Conservation (phyloP, 129 eudicot genomes). For the Centaurea solstitialis region DNA sequence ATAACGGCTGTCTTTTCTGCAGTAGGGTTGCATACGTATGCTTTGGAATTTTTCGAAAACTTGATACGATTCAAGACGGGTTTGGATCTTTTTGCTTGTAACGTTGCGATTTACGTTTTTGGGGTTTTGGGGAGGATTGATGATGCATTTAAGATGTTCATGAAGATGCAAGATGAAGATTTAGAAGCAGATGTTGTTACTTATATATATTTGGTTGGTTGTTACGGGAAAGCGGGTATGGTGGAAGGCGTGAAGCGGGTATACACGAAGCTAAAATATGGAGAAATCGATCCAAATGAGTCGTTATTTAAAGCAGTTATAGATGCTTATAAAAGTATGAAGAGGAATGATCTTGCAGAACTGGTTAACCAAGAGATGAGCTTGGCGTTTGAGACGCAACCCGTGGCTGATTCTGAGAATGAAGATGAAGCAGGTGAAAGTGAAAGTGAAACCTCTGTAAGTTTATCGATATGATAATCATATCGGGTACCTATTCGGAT, state of each 20-base stretch:
- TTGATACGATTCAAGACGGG: constrained; percentile 25
- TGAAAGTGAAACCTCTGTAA: constrained; percentile 13
- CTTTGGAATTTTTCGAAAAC: constrained; percentile 51
- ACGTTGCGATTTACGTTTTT: constrained; percentile 65
- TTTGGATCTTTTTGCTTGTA: constrained; percentile 52
- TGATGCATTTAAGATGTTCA: constrained; percentile 62
- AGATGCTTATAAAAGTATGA: constrained; percentile 56
- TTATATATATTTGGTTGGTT: constrained; percentile 56
- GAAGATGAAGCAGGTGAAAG: constrained; percentile 22
- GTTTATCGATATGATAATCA: constrained; percentile 16
- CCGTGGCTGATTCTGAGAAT: constrained; percentile 32
- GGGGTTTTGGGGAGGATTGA: constrained; percentile 50
- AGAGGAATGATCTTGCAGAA: constrained; percentile 65
- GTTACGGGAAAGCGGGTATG: constrained; percentile 80
- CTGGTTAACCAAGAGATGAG: constrained; percentile 78
- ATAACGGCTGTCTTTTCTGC: constrained; percentile 58
- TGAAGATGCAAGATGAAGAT: constrained; percentile 87
- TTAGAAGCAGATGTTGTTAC: constrained; percentile 69
- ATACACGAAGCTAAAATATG: constrained; percentile 52
- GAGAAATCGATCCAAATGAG: constrained; percentile 58
- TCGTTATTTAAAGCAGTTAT: constrained; percentile 57
- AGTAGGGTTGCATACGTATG: constrained; percentile 54
- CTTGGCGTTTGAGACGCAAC: constrained; percentile 42
- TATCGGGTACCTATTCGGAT: background rate
- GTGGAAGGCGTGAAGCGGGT: constrained; percentile 73